These are phyloP conservation scores for Mrakia gelida DNA, from an alignment of 768 basidiomycete species.

Conservation along the genomic window DNA sequence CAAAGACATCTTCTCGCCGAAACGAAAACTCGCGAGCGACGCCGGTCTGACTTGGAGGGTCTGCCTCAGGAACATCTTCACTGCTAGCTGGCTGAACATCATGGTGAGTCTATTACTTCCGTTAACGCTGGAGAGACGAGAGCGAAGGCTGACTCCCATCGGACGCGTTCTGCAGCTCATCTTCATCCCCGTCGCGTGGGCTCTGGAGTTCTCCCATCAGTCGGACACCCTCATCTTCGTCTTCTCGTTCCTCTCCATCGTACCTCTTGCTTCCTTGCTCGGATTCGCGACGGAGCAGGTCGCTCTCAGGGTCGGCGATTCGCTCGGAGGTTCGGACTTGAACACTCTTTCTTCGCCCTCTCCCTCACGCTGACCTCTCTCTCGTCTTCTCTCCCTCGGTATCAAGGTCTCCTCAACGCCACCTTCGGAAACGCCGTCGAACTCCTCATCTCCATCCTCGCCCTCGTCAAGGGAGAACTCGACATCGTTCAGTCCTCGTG, in stretches of 20 bases:
- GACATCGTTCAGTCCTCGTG: conserved; percentile 28
- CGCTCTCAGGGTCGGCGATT: conserved; percentile 27
- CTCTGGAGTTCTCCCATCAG: conserved; percentile 20
- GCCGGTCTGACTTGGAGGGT: conserved; percentile 28
- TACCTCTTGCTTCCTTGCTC: conserved; percentile 29
- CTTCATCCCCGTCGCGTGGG: conserved; percentile 31
- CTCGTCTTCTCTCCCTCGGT: not conserved
- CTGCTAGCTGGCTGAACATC: conserved; percentile 29
- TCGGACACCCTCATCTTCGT: conserved; percentile 29
- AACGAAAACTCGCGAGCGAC: conserved; percentile 27
- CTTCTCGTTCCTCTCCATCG: conserved; percentile 31
- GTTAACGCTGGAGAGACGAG: not conserved
- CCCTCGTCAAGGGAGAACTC: conserved; percentile 29
- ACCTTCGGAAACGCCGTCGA: conserved; percentile 33
- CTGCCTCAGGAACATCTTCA: conserved; percentile 11
- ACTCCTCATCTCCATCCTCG: conserved; percentile 30
- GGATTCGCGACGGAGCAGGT: conserved; percentile 32
- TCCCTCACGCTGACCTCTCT: not conserved
- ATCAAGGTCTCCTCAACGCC: conserved; percentile 22
- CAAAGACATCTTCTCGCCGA: conserved; percentile 4
- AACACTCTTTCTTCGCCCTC: not conserved
- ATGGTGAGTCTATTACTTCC: not conserved
- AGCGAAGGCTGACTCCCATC: not conserved
- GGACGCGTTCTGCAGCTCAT: conserved; percentile 7
- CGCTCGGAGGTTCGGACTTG: not conserved